These are phyloP conservation scores for Linnemannia hyalina DNA, from an alignment of 192 early-diverging fungal genomes.

Conservation along the genomic window DNA sequence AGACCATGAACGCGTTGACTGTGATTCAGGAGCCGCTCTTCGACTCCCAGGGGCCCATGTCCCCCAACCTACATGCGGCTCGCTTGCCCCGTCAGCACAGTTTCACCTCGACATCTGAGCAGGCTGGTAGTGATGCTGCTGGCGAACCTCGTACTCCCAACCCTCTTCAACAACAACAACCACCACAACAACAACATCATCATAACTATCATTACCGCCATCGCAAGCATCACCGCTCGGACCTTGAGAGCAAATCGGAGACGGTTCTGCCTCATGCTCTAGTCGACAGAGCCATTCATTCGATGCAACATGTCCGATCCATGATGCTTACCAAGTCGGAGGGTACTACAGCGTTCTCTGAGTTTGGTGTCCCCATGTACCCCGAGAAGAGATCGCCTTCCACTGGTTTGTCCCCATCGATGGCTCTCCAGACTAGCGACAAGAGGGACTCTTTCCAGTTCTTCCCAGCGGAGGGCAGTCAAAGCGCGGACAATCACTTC, in stretches of 20 bases:
- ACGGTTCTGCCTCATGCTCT: conserved; percentile 16
- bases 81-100: conserved; percentile 13
- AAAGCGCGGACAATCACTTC: conserved; percentile 25
- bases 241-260: conserved; percentile 12
- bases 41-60: conserved; percentile 11
- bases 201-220: conserved; percentile 10
- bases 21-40: conserved; percentile 20
- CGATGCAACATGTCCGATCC: conserved; percentile 29
- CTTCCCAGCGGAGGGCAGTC: background rate
- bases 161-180: background rate
- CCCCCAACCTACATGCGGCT: conserved; percentile 11
- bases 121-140: background rate
- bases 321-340: conserved; percentile 14
- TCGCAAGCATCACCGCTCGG: conserved; percentile 5
- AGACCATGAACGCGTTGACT: conserved; percentile 24
- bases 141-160: background rate
- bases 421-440: conserved; percentile 16
- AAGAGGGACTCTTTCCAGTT: conserved; percentile 22
- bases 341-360: background rate
- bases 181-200: background rate
- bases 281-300: conserved; percentile 20
- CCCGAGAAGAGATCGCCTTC: conserved; percentile 32
- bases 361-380: conserved; percentile 32
- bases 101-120: conserved; percentile 22
- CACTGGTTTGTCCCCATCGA: conserved; percentile 20